Evolutionary conservation across 2,329 filamentous ascomycete species (phyloP), one percentile per base, ranked within the genome.

Genomic region (Pestalotiopsis fici): DNA sequence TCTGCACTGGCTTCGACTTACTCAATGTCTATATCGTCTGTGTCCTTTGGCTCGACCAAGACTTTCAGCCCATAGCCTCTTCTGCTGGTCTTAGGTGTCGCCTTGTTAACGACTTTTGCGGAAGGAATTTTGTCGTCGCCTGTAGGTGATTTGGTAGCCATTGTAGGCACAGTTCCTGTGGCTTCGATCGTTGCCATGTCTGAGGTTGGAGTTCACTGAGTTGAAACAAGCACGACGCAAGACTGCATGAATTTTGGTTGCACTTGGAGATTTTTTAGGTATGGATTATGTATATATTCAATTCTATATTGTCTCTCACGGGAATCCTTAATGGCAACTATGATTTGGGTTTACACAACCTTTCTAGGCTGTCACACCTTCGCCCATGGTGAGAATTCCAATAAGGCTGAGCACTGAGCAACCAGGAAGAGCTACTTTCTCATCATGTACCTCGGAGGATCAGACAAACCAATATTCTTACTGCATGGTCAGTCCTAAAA

Each of bases 121-220:
- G 21, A 4, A 7, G n/a, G 21, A 18, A 50, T 50, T 23, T 50
- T 50, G 5, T n/a, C 11, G 43, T 50, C 43, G 3, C 18, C 9
- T n/a, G n/a, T 3, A n/a, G 43, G 43, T 50, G 21, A 1, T 18
- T 23, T 50, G 18, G n/a, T 18, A 21, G n/a, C 43, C 43, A 9
- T 21, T 11, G n/a, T n/a, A 3, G 43, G 43, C 43, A 50, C 43
- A n/a, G 6, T 9, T 21, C 3, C 21, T 21, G 18, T 21, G 43
- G 21, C 18, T n/a, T 18, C 21, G 18, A 9, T 50, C 2, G 18
- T 9, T 18, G 43, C 43, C 43, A 50, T 50, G 7, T 50, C 9
- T n/a, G 2, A 1, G 7, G 9, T n/a, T n/a, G 43, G 6, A n/a
- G 18, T 23, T 3, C n/a, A n/a, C 9, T 18, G 0, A n/a, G n/a